Base-by-base conservation (phyloP, 176 grass and related monocot genomes). In the Alopecurus myosuroides region DNA sequence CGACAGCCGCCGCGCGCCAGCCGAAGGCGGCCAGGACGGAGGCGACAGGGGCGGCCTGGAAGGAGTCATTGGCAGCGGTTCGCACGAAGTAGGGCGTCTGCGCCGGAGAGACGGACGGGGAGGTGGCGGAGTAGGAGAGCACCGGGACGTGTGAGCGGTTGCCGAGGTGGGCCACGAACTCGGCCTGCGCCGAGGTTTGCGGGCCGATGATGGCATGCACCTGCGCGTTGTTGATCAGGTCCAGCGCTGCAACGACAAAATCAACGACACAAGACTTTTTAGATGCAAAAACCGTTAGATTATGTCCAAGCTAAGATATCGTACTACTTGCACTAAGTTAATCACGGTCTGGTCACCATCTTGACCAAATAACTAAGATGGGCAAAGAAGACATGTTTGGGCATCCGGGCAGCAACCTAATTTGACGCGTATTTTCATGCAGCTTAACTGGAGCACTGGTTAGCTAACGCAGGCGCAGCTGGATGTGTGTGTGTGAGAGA, bases 11-110 rank as follows among this genome's bases (percentile, higher is more conserved):
- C 0, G 79, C 77, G 17, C 72, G 89, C 94, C 94, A 97, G 0
- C 30, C 0, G 65, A 89, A 94, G 44, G 51, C 10, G 12, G 35
- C 39, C 15, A 92, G 74, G 51, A 88, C 6, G 23, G 91, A 82
- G 7, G 91, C 94, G 20, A 97, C n/a, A 22, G 91, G 89, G 10
- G 36, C 64, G 3, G 82, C 45, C 85, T 97, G 94, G 58, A 42
- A 62, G 71, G 91, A 86, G 72, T 94, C 94, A 5, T 81, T 88
- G 77, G 51, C 77, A 2, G 75, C 88, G 41, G 94, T 69, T 72
- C 91, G 94, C 68, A 97, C 84, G 85, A 92, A 97, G 89, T 76
- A 97, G 26, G 89, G 91, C n/a, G 80, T 91, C 60, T 70, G 87
- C 76, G 55, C 26, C 2, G 85, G 86, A 9, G 79, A 91, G 11